Evolutionary conservation across 73 alveolate genomes (phyloP).

Genomic region (Breviolum minutum): DNA sequence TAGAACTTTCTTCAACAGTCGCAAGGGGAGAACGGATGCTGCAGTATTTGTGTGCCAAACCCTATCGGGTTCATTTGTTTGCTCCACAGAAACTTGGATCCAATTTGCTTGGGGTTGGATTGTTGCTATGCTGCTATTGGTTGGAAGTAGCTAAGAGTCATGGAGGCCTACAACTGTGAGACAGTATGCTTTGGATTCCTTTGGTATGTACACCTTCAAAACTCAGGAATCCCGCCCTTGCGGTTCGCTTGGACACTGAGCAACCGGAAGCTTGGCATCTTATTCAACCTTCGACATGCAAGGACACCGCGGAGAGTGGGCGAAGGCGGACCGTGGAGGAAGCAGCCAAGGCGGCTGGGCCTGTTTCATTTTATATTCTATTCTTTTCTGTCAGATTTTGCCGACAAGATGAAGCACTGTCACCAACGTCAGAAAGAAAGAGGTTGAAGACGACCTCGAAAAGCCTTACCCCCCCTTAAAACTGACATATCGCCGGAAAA

Average conservation of each 20-base stretch:
- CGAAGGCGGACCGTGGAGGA: constrained; percentile 4
- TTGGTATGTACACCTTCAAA: not conserved
- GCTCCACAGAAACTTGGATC: constrained; percentile 6
- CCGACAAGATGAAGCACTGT: too few species aligned
- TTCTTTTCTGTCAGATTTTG: too few species aligned
- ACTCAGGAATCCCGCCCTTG: not conserved
- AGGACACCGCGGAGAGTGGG: not conserved
- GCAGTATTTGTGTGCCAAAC: not conserved
- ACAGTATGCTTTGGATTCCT: not conserved
- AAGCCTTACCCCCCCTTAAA: too few species aligned
- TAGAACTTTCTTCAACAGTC: not conserved
- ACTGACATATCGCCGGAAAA: too few species aligned
- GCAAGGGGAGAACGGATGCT: not conserved
- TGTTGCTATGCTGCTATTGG: too few species aligned
- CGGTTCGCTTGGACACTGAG: not conserved
- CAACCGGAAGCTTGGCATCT: not conserved
- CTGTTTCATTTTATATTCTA: too few species aligned
- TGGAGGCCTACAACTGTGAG: not conserved
- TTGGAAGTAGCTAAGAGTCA: not conserved
- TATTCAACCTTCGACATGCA: too few species aligned
- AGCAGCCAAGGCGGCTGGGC: not conserved
- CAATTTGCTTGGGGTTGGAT: too few species aligned
- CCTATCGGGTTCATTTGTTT: not conserved
- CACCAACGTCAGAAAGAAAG: too few species aligned
- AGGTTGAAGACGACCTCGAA: too few species aligned